Evolutionary conservation across 2,329 filamentous ascomycete species (phyloP).

Genomic region (Phaeosphaeria sp.): DNA sequence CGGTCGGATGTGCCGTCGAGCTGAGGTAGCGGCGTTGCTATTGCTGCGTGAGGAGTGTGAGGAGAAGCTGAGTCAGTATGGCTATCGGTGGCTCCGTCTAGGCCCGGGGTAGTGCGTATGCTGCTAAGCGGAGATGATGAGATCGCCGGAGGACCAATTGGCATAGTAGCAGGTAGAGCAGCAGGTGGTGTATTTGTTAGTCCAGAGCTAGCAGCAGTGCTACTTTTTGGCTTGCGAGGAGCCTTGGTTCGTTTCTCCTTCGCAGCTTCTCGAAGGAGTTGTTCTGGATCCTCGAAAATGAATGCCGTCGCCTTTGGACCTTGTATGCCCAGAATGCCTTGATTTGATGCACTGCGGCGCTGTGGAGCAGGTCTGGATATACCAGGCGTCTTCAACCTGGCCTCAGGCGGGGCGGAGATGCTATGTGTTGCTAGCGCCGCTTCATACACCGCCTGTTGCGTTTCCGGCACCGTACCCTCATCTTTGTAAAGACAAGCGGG

Average conservation of each 20-base stretch:
- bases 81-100: neutral
- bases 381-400: neutral
- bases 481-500: neutral
- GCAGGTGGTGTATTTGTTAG: neutral
- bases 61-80: neutral
- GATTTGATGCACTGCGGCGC: constrained; percentile 9
- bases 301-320: constrained; percentile 24
- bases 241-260: constrained; percentile 12
- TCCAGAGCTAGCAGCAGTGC: neutral
- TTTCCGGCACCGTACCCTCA: neutral
- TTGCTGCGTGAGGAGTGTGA: neutral
- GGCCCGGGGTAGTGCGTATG: constrained; percentile 16
- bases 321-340: constrained; percentile 18
- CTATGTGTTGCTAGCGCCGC: neutral
- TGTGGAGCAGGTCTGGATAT: neutral
- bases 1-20: constrained; percentile 13
- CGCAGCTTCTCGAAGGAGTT: constrained; percentile 23
- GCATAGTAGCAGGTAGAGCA: too few relatives aligned
- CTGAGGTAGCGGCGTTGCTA: constrained; percentile 3
- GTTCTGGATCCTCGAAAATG: constrained; percentile 29
- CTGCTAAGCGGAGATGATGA: constrained; percentile 23
- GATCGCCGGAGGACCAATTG: neutral
- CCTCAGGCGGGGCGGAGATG: neutral
- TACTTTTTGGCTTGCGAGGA: constrained; percentile 9
- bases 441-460: neutral